phyloP scores from a whole-genome alignment of 2,329 filamentous ascomycete genomes.

The Monilinia vaccinii-corymbosi region DNA sequence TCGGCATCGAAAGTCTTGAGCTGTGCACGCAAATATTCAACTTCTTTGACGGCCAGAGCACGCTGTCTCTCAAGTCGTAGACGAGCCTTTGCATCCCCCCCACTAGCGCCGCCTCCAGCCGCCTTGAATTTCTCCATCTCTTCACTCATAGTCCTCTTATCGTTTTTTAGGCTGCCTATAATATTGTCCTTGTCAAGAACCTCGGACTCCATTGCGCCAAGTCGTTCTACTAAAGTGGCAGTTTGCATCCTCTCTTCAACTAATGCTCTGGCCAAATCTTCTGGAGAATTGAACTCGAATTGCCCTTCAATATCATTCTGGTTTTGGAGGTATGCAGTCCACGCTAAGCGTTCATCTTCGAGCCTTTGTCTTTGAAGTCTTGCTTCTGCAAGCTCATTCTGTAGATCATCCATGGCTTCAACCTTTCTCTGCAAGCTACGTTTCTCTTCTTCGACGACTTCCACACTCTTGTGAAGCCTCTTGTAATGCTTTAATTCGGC shows the following conservation, averaged over 20 bases:
- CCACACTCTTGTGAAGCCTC: constrained; percentile 75
- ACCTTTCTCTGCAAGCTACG: constrained; percentile 69
- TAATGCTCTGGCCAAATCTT: constrained; percentile 75
- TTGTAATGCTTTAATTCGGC: constrained; percentile 74
- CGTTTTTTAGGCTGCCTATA: constrained; percentile 62
- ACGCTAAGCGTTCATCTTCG: constrained; percentile 79
- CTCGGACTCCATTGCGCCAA: constrained; percentile 74
- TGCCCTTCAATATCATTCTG: constrained; percentile 51
- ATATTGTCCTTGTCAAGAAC: constrained; percentile 66
- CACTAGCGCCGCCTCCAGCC: constrained; percentile 31
- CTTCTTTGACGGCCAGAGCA: constrained; percentile 78
- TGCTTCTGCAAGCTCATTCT: constrained; percentile 69
- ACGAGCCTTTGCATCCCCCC: constrained; percentile 56
- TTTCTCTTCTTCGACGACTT: constrained; percentile 94
- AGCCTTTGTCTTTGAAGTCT: constrained; percentile 76
- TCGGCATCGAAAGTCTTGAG: constrained; percentile 82
- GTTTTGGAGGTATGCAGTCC: constrained; percentile 75
- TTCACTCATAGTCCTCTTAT: constrained; percentile 52
- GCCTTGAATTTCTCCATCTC: constrained; percentile 64
- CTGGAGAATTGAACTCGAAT: constrained; percentile 76
- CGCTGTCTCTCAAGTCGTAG: constrained; percentile 79
- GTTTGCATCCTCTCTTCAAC: constrained; percentile 74
- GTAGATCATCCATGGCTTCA: constrained; percentile 62
- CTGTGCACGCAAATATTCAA: constrained; percentile 87
- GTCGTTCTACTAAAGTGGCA: constrained; percentile 67